Conservation (phyloP, 1,139 yeast genomes). For the Kodamaea sp. region DNA sequence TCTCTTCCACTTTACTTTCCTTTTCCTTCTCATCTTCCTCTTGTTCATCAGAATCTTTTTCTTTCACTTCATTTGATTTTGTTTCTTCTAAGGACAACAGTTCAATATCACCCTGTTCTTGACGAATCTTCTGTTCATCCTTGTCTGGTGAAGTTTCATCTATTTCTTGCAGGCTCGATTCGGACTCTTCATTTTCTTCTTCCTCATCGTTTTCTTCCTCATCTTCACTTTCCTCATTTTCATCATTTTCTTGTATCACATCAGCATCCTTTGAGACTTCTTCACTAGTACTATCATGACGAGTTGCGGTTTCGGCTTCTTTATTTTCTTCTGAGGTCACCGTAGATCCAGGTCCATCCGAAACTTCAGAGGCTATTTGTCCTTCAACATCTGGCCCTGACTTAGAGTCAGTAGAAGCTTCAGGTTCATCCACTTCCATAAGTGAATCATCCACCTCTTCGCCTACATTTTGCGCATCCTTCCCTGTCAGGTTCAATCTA, state of each 20-base stretch:
- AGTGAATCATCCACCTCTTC: not conserved
- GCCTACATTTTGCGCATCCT: not conserved
- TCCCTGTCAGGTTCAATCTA: constrained; percentile 4
- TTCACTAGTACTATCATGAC: not conserved
- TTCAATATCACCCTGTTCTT: too few relatives aligned
- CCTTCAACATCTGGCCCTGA: too few relatives aligned
- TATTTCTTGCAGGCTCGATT: not conserved
- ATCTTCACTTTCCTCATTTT: constrained; percentile 1
- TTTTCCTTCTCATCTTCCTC: not conserved
- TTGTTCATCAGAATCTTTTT: constrained; percentile 1
- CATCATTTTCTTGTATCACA: constrained; percentile 3
- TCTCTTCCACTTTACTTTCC: not conserved
- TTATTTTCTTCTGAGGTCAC: not conserved
- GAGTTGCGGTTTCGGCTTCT: constrained; percentile 3
- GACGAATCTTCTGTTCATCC: too few relatives aligned
- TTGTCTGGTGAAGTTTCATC: not conserved
- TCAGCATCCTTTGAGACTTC: not conserved
- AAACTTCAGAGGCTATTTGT: too few relatives aligned
- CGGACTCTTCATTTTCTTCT: not conserved
- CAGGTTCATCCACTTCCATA: too few relatives aligned
- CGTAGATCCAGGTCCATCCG: not conserved
- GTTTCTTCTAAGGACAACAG: too few relatives aligned
- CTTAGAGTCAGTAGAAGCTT: too few relatives aligned
- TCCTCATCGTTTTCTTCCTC: not conserved
- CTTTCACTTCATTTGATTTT: not conserved